Base-by-base conservation (phyloP, 1,284 basidiomycete species). In the Leccinum griseonigrum region DNA sequence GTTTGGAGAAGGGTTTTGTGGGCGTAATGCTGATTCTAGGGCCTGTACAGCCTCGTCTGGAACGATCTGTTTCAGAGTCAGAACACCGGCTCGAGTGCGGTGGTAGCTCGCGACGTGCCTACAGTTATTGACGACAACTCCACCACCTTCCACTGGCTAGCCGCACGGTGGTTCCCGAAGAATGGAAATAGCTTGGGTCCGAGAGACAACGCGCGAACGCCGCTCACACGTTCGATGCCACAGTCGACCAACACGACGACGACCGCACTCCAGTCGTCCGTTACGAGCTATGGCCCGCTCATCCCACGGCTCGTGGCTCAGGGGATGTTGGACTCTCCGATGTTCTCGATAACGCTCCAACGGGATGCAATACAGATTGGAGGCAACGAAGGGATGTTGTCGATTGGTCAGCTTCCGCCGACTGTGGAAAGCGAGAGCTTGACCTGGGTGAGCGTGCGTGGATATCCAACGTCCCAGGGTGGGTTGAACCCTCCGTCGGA, bases 361-460 rank as follows among this genome's bases (percentile, higher is more conserved):
- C 77, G 85, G 38, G 78, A 83, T 62, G 74, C 78, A 1, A 69
- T 84, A 26, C 77, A 84, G 55, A 74, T 84, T n/a, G 79, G 83
- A 5, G 83, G 83, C 0, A 81, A 79, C 55, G 67, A 74, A 28
- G 85, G 85, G 3, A 71, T 79, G 63, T 68, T 86, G 40, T 83
- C 77, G 38, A 73, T 86, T 18, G 85, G 85, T 4, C 79, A 80
- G 56, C 75, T 86, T 9, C 85, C 84, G 10, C 60, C 67, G 1
- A 76, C 76, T 1, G 74, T 84, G 1, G 60, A 69, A 4, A 74
- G 75, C 10, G 73, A 76, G 10, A 75, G 75, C 16, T 66, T 86
- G 64, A 83, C 81, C 0, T 86, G 84, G 85, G 79, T 79, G 1
- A 75, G 77, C 7, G 73, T 86, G 4, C 76, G 85, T 4, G 60